Evolutionary conservation across 495 filamentous ascomycete species (phyloP), one percentile per base, ranked within the genome.

Genomic region (Penicillium silybi): DNA sequence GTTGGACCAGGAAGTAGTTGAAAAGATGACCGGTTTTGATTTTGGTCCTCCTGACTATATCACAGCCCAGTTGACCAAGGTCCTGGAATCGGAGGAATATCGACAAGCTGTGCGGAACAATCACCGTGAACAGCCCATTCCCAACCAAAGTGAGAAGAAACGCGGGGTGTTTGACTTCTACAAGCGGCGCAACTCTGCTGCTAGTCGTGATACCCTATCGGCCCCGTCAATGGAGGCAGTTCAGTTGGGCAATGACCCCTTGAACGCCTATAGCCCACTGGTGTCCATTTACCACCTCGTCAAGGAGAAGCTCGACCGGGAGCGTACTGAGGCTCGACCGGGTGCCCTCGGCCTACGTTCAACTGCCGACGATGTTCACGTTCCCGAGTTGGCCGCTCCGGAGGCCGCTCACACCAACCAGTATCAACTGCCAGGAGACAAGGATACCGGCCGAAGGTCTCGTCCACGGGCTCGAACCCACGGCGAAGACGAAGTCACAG

Each of bases 1-100:
- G 1, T 74, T 99, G 20, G 92, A 99, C 64, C 76, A 81, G 0
- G 82, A 85, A 39, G 85, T 97, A 13, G 83, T 97, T 47, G 76
- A 87, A 49, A 90, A 89, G 54, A 99, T 99, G 93, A 95, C 88
- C 2, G 93, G 93, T 13, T 99, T 99, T 68, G 95, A 99, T 68
- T 99, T 99, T 68, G 93, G 93, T 1, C 73, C 88, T 0, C 75
- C 90, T 8, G 92, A 97, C 7, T 80, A 84, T 23, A 97, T 99
- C 61, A 81, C 78, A 29, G 67, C 80, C 4, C 87, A 96, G 60
- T 77, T 99, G 38, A 90, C 87, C 2, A 90, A 86, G 61, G 78
- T 90, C 15, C 79, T 99, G 52, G 85, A 88, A 59, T 96, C 91
- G 0, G 90, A 93, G 6, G 92, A 97, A 8, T 99, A 97, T 60